phyloP scores from a whole-genome alignment of 2,329 filamentous ascomycete species.

The Aspergillus phoenicis region DNA sequence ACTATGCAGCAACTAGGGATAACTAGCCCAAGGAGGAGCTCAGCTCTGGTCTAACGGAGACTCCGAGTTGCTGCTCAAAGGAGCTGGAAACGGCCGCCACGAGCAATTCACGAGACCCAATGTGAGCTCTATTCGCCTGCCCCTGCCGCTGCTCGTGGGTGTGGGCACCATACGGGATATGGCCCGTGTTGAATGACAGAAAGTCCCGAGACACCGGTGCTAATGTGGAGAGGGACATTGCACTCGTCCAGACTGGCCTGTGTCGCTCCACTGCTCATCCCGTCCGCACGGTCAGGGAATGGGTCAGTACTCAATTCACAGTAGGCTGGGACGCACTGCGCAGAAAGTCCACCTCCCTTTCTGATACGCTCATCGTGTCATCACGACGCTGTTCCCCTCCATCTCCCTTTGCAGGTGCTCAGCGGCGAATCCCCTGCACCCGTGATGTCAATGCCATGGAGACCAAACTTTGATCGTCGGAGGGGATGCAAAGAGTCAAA shows the following conservation, averaged over 20 bases:
- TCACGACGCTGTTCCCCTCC: neutral
- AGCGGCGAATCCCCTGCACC: neutral
- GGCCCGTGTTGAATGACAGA: neutral
- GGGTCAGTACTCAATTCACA: neutral
- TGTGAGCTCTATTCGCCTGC: neutral
- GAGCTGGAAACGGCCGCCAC: neutral
- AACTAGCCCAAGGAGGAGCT: neutral
- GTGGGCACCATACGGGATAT: neutral
- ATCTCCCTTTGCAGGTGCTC: neutral
- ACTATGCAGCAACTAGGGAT: neutral
- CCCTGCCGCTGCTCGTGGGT: neutral
- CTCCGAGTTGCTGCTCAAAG: neutral
- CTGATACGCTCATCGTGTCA: constrained; percentile 1
- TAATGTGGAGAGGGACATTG: neutral
- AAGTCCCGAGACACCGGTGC: constrained; percentile 1
- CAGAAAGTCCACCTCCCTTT: neutral
- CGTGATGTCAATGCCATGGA: neutral
- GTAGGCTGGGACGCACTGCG: neutral
- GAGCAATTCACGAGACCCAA: neutral
- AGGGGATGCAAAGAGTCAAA: neutral
- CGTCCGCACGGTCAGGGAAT: neutral
- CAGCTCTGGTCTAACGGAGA: neutral
- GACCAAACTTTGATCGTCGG: constrained; percentile 8
- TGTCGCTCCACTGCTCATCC: neutral
- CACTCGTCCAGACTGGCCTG: neutral